Evolutionary conservation across 495 filamentous ascomycete genomes (phyloP).

Genomic region (Aspergillus ellipticus): DNA sequence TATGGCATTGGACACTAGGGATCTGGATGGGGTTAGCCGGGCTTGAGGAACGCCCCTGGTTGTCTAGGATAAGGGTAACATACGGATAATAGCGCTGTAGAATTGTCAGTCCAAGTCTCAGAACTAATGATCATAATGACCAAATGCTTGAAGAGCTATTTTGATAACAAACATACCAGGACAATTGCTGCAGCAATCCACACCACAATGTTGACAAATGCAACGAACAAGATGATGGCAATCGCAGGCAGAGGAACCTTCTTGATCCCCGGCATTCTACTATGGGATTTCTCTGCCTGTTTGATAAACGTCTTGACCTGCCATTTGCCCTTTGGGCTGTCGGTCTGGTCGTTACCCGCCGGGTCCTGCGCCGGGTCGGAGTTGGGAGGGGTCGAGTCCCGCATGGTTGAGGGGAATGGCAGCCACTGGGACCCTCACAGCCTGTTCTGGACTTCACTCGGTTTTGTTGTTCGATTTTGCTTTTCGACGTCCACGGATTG

Average conservation of each 20-base stretch:
- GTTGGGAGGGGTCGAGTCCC: constrained; percentile 8
- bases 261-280: constrained; percentile 45
- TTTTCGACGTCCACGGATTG: background rate
- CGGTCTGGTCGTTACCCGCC: background rate
- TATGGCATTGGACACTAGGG: constrained; percentile 72
- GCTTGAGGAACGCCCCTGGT: background rate
- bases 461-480: background rate
- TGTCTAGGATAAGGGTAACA: constrained; percentile 9
- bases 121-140: background rate
- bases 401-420: constrained; percentile 6
- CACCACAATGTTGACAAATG: constrained; percentile 62
- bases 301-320: constrained; percentile 29
- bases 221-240: constrained; percentile 61
- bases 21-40: constrained; percentile 25
- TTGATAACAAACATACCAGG: constrained; percentile 40
- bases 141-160: background rate
- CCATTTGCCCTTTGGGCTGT: constrained; percentile 25
- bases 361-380: background rate
- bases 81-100: constrained; percentile 36
- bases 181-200: constrained; percentile 74
- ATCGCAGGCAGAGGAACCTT: constrained; percentile 63
- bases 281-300: constrained; percentile 40
- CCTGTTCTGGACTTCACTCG: background rate
- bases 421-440: background rate
- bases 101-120: constrained; percentile 10